phyloP scores from a whole-genome alignment of 352 stramenopile species.

The Globisporangium yorkense region DNA sequence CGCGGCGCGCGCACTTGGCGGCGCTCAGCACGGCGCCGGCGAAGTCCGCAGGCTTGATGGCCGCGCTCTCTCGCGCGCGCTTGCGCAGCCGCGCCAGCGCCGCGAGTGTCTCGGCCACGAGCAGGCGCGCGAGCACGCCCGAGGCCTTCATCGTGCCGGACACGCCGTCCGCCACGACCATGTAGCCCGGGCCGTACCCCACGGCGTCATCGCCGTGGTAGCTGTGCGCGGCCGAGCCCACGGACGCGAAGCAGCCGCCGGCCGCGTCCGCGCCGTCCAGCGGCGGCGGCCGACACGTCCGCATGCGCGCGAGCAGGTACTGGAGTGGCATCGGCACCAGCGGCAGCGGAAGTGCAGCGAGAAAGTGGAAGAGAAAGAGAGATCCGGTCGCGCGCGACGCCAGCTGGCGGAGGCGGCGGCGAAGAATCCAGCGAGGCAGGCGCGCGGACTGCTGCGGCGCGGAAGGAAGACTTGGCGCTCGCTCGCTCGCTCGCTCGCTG shows the following conservation, averaged over 20 bases:
- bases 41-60: conserved; percentile 60
- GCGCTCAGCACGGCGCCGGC: conserved; percentile 56
- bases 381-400: neutral
- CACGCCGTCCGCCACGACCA: conserved; percentile 83
- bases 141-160: conserved; percentile 84
- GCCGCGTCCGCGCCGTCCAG: conserved; percentile 21
- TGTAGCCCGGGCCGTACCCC: conserved; percentile 79
- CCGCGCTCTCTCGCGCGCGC: conserved; percentile 34
- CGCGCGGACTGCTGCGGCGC: too few species aligned
- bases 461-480: too few species aligned
- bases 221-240: conserved; percentile 66
- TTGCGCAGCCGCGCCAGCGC: conserved; percentile 69
- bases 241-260: conserved; percentile 56
- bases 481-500: too few species aligned
- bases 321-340: conserved; percentile 20
- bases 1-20: conserved; percentile 66
- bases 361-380: neutral
- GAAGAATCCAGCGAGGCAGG: neutral
- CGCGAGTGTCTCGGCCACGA: conserved; percentile 72
- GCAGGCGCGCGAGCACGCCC: conserved; percentile 66
- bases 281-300: conserved; percentile 48
- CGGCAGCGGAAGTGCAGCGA: neutral
- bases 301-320: conserved; percentile 71
- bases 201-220: conserved; percentile 86
- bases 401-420: neutral